Evolutionary conservation across 1,284 basidiomycete species (phyloP).

Genomic region (Porogramme epimiltina): DNA sequence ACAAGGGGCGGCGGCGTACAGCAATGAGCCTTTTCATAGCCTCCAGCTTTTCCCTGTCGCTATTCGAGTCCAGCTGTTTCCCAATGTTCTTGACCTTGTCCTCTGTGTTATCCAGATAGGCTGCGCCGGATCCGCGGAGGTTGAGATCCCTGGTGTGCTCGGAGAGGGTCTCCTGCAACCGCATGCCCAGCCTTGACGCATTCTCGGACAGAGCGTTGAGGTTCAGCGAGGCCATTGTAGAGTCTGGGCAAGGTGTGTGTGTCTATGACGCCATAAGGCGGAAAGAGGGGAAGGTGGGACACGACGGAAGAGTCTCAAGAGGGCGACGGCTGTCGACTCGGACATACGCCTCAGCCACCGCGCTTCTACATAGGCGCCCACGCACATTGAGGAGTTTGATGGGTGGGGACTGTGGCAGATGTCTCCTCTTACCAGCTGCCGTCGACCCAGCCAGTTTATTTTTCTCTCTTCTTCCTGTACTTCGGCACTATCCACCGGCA

Average conservation of each 20-base stretch:
- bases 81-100: conserved; percentile 79
- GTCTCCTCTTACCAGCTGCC: too few species aligned
- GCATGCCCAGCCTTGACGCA: conserved; percentile 76
- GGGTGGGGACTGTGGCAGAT: too few species aligned
- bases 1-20: conserved; percentile 48
- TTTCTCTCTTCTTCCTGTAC: too few species aligned
- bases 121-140: conserved; percentile 54
- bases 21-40: conserved; percentile 93
- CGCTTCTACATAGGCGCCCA: too few species aligned
- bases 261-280: neutral
- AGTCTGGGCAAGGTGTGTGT: neutral
- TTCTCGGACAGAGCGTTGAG: conserved; percentile 76
- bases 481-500: too few species aligned
- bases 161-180: conserved; percentile 77
- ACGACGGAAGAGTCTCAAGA: too few species aligned
- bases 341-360: too few species aligned
- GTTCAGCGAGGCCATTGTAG: conserved; percentile 54
- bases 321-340: too few species aligned
- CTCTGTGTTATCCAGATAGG: conserved; percentile 68
- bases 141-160: conserved; percentile 77
- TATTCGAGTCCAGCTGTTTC: conserved; percentile 83
- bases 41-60: conserved; percentile 88
- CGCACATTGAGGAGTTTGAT: too few species aligned
- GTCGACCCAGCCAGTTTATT: too few species aligned
- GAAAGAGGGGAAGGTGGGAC: too few species aligned